A percentile compares a stretch with the other conserved stretches of the same genome.
Conservation (phyloP, 257 asterid species). For the Solanum pennellii region DNA sequence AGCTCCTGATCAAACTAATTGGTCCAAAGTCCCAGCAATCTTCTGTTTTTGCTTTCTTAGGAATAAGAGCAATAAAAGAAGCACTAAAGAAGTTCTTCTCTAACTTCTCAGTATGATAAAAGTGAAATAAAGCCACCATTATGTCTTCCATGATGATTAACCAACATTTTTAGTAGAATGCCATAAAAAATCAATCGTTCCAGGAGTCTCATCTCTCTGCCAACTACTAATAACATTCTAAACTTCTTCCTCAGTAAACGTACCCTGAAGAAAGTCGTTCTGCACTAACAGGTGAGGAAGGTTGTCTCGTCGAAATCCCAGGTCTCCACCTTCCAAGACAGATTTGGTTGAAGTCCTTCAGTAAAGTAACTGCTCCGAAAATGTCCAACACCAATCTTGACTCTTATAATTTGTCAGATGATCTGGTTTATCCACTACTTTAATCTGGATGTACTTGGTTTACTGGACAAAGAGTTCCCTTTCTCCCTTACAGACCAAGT, state of each 20-base stretch:
- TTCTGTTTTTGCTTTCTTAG: not conserved
- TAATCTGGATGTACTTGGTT: not conserved
- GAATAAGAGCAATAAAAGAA: not conserved
- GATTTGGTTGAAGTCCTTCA: not conserved
- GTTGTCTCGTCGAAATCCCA: not conserved
- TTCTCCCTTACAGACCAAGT: not conserved
- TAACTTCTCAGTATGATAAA: not conserved
- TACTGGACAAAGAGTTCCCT: not conserved
- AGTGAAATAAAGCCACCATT: not conserved
- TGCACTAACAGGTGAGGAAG: not conserved
- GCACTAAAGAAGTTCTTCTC: not conserved
- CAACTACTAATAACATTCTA: not conserved
- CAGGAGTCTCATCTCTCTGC: not conserved
- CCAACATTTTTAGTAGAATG: not conserved
- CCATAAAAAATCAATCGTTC: not conserved
- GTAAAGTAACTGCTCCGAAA: not conserved
- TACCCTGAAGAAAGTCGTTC: not conserved
- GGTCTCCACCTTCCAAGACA: not conserved
- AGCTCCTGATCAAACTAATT: not conserved
- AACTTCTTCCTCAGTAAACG: not conserved
- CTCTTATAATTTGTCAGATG: not conserved
- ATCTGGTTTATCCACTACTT: not conserved
- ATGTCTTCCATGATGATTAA: not conserved
- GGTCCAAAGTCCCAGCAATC: not conserved
- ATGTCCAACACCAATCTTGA: not conserved